phyloP scores from a whole-genome alignment of 768 basidiomycete species.

The Phaeolepiota aurea region DNA sequence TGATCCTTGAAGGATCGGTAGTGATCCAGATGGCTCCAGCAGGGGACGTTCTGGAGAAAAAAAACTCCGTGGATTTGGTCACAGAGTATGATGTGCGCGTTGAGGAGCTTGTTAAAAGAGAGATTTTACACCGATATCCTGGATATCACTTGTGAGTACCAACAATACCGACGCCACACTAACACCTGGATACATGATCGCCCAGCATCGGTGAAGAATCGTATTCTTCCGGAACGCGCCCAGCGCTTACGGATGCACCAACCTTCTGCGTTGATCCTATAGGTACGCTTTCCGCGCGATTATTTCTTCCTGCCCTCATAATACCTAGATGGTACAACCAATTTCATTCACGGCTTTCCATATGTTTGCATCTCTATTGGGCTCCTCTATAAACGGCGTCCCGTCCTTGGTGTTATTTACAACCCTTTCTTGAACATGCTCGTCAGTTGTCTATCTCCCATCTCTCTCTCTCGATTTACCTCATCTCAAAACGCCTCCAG shows the following conservation, averaged over 20 bases:
- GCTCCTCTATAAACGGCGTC: constrained; percentile 71
- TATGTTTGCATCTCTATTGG: constrained; percentile 89
- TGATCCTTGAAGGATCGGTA: constrained; percentile 71
- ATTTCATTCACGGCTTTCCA: constrained; percentile 82
- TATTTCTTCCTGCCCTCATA: not conserved
- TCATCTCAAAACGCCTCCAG: constrained; percentile 17
- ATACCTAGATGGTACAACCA: constrained; percentile 73
- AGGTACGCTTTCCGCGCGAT: constrained; percentile 32
- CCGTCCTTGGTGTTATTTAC: constrained; percentile 87
- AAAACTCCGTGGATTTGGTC: constrained; percentile 90
- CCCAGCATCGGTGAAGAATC: constrained; percentile 91
- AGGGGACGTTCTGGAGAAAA: constrained; percentile 70
- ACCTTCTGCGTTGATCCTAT: constrained; percentile 98
- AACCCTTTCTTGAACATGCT: constrained; percentile 88
- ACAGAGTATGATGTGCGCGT: constrained; percentile 92
- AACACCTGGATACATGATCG: not conserved
- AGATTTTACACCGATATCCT: constrained; percentile 62
- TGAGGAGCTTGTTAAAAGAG: constrained; percentile 72
- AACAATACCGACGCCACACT: not conserved
- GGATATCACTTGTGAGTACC: constrained; percentile 73
- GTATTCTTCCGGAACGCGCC: constrained; percentile 65
- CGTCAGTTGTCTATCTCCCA: constrained; percentile 24
- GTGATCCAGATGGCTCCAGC: constrained; percentile 51
- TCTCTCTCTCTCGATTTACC: constrained; percentile 1
- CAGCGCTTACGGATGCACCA: constrained; percentile 73